Evolutionary conservation across 257 asterid genomes (phyloP), one percentile per base, ranked within the genome.

Genomic region (Primulina tabacum): DNA sequence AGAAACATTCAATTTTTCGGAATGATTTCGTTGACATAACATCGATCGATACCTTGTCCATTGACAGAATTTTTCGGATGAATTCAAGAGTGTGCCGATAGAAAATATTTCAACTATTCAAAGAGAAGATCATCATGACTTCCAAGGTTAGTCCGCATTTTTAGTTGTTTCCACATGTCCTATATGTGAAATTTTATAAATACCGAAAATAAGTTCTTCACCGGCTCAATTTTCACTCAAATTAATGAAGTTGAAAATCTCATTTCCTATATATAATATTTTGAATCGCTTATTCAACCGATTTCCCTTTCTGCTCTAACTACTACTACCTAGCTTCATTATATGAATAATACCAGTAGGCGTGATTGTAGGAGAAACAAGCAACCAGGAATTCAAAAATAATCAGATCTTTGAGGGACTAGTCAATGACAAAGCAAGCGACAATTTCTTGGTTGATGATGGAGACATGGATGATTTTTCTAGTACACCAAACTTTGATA

Each of bases 401-500:
- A 75, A 83, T 64, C 68, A 69, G 55, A 75, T 71, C 67, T 76
- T 86, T 29, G 64, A 35, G 52, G 84, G 78, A 30, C 78, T 40
- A 10, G 63, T 58, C 20, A 75, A 79, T 65, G 74, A 62, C 47
- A 73, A 73, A 33, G 60, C 72, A 5, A 67, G 72, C 28, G 72
- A 77, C 75, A 69, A 81, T 50, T 87, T 84, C 75, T 73, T 82
- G 79, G 82, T 74, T 11, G 89, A 77, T 21, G 89, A 77, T 21
- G 84, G 71, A 3, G 84, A 81, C 60, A 70, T 79, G 1, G 85
- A 81, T 8, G 86, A 82, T 18, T 84, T 86, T 63, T 78, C 89
- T 2, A 77, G 78, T 75, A 60, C 55, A 40, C 83, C 84, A 2
- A 77, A 65, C 71, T 83, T 78, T 14, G 83, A 83, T 16, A 76